A percentile compares a stretch with the other conserved stretches of the same genome.
These are phyloP conservation scores for Aspergillus bertholletiae DNA, from an alignment of 495 filamentous ascomycete genomes.

Conservation along the genomic window DNA sequence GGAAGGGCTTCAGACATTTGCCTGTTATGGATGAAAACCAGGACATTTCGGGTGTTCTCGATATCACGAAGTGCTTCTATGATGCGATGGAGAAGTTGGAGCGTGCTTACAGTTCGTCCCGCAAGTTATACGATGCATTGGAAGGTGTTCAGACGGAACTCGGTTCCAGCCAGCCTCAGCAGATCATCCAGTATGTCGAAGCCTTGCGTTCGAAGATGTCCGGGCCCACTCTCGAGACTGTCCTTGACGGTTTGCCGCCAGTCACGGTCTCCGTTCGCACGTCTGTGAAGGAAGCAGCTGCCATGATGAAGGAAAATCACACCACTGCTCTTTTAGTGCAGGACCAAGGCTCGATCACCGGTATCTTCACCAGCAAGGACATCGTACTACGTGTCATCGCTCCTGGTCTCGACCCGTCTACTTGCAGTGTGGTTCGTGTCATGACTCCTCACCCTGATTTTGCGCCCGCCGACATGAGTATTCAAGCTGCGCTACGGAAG, in stretches of 20 bases:
- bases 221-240: conserved; percentile 91
- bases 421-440: conserved; percentile 94
- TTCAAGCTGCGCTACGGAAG: conserved; percentile 94
- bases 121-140: conserved; percentile 93
- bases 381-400: conserved; percentile 98
- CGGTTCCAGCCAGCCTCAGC: conserved; percentile 92
- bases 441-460: conserved; percentile 99
- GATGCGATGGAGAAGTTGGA: conserved; percentile 99
- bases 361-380: conserved; percentile 99
- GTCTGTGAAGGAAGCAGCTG: conserved; percentile 90
- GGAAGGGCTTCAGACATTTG: conserved; percentile 95
- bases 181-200: conserved; percentile 98
- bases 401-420: conserved; percentile 88
- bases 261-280: conserved; percentile 94
- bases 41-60: conserved; percentile 95
- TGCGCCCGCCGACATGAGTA: conserved; percentile 97
- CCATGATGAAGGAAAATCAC: conserved; percentile 96
- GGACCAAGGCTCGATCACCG: conserved; percentile 94
- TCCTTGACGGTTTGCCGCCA: conserved; percentile 86
- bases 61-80: conserved; percentile 99
- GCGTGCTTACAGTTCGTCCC: conserved; percentile 91
- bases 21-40: conserved; percentile 99
- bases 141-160: conserved; percentile 99
- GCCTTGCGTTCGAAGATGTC: conserved; percentile 96
- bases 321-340: conserved; percentile 95